These are phyloP conservation scores for Phaeodactylum tricornutum DNA, from an alignment of 108 stramenopile species.

Conservation along the genomic window DNA sequence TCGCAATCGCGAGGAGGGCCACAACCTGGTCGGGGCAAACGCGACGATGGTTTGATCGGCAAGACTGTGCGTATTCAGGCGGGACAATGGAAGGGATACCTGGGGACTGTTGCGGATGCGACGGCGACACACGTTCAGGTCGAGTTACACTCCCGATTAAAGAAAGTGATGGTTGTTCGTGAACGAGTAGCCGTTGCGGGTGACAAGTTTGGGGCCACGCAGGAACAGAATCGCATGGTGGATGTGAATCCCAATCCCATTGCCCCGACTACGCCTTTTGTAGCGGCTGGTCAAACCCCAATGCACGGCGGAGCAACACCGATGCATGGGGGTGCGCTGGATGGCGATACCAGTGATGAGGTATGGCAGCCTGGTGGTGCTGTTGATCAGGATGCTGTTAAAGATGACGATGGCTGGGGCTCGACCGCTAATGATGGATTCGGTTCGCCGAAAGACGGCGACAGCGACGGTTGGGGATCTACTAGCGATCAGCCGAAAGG, in stretches of 20 bases:
- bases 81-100: conserved; percentile 90
- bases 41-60: conserved; percentile 71
- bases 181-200: conserved; percentile 79
- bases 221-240: conserved; percentile 9
- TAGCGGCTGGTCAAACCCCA: conserved; percentile 69
- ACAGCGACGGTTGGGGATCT: conserved; percentile 11
- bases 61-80: conserved; percentile 86
- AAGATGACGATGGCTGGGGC: conserved; percentile 23
- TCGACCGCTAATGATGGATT: conserved; percentile 20
- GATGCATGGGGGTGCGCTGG: conserved; percentile 62
- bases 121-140: conserved; percentile 87
- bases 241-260: conserved; percentile 7
- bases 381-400: conserved; percentile 39
- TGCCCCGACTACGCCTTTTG: conserved; percentile 28
- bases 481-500: conserved; percentile 17
- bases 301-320: conserved; percentile 87
- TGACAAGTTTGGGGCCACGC: conserved; percentile 85
- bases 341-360: conserved; percentile 50
- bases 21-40: conserved; percentile 33
- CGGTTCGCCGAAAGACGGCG: conserved; percentile 27
- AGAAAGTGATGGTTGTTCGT: conserved; percentile 85
- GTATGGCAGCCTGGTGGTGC: conserved; percentile 84
- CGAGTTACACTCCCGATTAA: conserved; percentile 80
- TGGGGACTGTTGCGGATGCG: conserved; percentile 77
- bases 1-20: conserved; percentile 41